A percentile compares a stretch with the other conserved stretches of the same genome.
Evolutionary conservation across 306 rosid species (phyloP).

Genomic region (Nissolia schottii): DNA sequence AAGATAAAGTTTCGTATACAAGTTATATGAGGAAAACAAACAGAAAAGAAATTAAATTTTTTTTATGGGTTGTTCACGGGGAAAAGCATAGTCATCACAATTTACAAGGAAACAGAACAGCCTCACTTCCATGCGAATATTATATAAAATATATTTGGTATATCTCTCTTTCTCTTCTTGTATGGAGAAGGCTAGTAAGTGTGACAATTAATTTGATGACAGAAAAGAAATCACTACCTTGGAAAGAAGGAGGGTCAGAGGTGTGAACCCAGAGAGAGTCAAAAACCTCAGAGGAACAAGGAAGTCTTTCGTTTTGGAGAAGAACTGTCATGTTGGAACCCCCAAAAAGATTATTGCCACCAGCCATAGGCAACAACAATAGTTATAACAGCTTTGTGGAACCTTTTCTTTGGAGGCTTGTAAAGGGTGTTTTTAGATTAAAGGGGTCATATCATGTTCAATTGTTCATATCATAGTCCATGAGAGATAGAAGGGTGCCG

Average conservation of each 20-base stretch:
- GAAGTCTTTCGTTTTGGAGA: slow-evolving; percentile 47
- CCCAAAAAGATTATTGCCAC: slow-evolving; percentile 49
- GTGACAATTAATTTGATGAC: neutral
- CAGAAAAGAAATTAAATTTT: neutral
- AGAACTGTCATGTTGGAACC: slow-evolving; percentile 45
- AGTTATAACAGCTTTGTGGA: neutral
- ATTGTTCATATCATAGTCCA: neutral
- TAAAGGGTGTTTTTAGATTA: neutral
- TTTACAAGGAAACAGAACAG: neutral
- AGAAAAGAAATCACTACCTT: slow-evolving; percentile 35
- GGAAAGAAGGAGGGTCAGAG: slow-evolving; percentile 57
- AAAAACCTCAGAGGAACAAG: slow-evolving; percentile 52
- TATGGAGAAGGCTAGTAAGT: neutral
- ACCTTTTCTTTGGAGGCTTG: neutral
- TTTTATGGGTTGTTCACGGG: neutral
- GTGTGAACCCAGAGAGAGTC: slow-evolving; percentile 62
- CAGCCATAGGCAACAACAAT: slow-evolving; percentile 30
- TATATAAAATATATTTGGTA: neutral
- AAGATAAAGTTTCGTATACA: neutral
- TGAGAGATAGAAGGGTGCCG: slow-evolving; percentile 4
- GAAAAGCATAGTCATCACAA: neutral
- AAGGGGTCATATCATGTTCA: slow-evolving; percentile 17
- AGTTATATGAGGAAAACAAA: neutral
- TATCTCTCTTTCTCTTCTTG: neutral
- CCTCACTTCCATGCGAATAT: neutral